A percentile compares a stretch with the other conserved stretches of the same genome.
phyloP scores from a whole-genome alignment of 495 filamentous ascomycete genomes.

The Daldinia bambusicola region DNA sequence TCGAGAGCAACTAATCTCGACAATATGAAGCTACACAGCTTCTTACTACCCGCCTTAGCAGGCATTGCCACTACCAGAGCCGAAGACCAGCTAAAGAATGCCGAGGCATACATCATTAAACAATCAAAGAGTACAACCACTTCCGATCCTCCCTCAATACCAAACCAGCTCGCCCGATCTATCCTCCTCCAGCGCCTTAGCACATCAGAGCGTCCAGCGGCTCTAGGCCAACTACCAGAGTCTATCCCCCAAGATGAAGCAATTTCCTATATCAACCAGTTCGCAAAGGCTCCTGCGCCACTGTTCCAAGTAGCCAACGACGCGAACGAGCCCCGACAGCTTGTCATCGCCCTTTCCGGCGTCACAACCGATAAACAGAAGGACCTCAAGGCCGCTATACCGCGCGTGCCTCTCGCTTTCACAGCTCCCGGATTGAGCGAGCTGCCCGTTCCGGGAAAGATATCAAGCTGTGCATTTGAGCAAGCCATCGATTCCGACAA shows the following conservation, averaged over 20 bases:
- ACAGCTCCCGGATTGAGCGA: constrained; percentile 53
- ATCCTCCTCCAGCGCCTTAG: constrained; percentile 57
- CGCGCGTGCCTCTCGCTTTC: constrained; percentile 54
- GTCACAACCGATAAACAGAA: constrained; percentile 47
- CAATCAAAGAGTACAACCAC: constrained; percentile 34
- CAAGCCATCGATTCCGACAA: constrained; percentile 56
- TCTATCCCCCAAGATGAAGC: constrained; percentile 51
- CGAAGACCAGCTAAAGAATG: constrained; percentile 37
- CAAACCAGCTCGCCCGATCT: constrained; percentile 52
- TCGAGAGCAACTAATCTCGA: constrained; percentile 19
- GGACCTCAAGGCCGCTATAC: constrained; percentile 47
- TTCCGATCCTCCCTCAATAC: constrained; percentile 47
- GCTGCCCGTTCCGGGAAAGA: constrained; percentile 46
- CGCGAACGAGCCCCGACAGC: constrained; percentile 53
- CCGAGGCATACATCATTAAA: constrained; percentile 45
- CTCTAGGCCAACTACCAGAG: constrained; percentile 55
- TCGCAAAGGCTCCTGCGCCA: constrained; percentile 52
- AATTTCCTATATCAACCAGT: constrained; percentile 54
- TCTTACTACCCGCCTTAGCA: constrained; percentile 51
- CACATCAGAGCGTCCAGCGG: constrained; percentile 48
- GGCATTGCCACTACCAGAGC: constrained; percentile 47
- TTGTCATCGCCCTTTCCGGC: constrained; percentile 63
- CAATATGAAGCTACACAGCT: constrained; percentile 50
- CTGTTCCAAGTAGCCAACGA: constrained; percentile 51
- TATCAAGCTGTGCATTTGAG: constrained; percentile 53